Evolutionary conservation across 179 eudicot genomes (phyloP).

Genomic region (Amaranthus tricolor): DNA sequence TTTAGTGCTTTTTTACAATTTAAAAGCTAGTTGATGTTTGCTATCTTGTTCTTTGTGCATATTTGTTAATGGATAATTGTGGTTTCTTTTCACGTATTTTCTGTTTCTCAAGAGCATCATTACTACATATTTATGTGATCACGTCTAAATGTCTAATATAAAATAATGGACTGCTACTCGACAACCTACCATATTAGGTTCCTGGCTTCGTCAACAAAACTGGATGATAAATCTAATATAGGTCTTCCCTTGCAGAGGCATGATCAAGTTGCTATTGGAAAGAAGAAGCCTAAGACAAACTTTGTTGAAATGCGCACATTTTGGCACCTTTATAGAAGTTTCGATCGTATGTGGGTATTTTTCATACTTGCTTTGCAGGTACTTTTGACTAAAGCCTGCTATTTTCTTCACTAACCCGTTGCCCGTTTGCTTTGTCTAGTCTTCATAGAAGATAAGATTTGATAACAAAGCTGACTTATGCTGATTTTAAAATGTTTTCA

Average conservation of each 20-base stretch:
- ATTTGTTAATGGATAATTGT: neutral
- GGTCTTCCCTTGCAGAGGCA: conserved; percentile 42
- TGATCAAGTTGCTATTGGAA: conserved; percentile 52
- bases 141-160: neutral
- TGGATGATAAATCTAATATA: conserved; percentile 8
- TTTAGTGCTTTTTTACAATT: neutral
- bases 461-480: conserved; percentile 6
- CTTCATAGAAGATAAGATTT: neutral
- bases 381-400: conserved; percentile 13
- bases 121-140: neutral
- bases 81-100: neutral
- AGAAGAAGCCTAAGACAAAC: conserved; percentile 89
- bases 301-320: conserved; percentile 98
- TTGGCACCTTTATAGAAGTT: conserved; percentile 92
- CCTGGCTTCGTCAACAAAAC: neutral
- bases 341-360: conserved; percentile 96
- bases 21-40: neutral
- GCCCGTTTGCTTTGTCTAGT: neutral
- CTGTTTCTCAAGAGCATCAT: neutral
- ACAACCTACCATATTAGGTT: neutral
- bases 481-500: conserved; percentile 34
- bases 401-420: neutral
- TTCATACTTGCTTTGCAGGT: conserved; percentile 92
- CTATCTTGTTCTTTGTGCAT: neutral
- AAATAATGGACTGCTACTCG: neutral